These are phyloP conservation scores for Gymnopilus junonius DNA, from an alignment of 768 basidiomycete genomes.

Conservation along the genomic window DNA sequence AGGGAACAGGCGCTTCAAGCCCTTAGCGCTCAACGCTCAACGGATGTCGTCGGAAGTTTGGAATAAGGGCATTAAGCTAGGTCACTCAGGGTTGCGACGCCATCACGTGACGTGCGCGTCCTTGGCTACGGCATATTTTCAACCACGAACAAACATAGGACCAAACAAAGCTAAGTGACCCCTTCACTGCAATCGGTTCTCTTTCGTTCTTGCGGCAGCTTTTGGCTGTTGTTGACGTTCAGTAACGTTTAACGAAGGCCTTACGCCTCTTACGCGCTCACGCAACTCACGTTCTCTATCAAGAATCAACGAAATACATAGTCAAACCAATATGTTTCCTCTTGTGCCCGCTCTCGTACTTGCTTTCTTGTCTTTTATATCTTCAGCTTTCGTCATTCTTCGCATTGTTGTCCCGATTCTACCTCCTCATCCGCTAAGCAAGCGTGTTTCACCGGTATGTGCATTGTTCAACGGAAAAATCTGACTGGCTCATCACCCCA, in stretches of 20 bases:
- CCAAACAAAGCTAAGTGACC: conserved; percentile 33
- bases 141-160: conserved; percentile 42
- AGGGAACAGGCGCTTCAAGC: no score
- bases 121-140: conserved; percentile 33
- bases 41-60: no score
- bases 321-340: conserved; percentile 58
- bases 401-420: conserved; percentile 77
- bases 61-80: background rate
- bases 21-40: no score
- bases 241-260: conserved; percentile 42
- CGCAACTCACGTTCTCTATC: conserved; percentile 50
- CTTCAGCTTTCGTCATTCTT: conserved; percentile 76
- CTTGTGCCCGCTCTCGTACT: conserved; percentile 69
- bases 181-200: conserved; percentile 20
- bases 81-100: conserved; percentile 17
- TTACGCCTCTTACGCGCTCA: conserved; percentile 48
- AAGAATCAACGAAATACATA: conserved; percentile 37
- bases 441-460: conserved; percentile 74
- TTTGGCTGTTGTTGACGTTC: conserved; percentile 33
- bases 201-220: conserved; percentile 34
- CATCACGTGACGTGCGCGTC: conserved; percentile 37
- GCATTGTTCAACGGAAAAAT: conserved; percentile 11
- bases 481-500: conserved; percentile 24
- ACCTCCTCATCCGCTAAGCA: conserved; percentile 73
- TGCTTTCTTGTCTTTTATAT: conserved; percentile 71